Conservation (phyloP, 345 rosid species). For the Populus deltoides region DNA sequence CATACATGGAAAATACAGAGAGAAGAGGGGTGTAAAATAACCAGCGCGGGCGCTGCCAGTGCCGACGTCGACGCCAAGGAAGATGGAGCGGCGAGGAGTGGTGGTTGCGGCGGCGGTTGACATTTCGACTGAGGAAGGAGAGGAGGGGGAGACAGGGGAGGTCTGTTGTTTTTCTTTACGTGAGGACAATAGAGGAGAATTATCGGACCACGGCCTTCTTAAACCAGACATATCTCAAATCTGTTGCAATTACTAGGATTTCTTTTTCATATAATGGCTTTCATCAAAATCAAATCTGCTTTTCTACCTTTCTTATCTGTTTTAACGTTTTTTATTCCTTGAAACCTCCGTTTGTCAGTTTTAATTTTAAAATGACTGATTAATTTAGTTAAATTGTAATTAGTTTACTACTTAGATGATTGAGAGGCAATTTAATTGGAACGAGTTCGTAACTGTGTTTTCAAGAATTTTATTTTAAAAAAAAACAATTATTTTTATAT, state of each 20-base stretch:
- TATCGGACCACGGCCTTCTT: conserved; percentile 4
- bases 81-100: conserved; percentile 42
- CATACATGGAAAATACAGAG: neutral
- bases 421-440: too few species aligned
- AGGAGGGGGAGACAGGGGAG: neutral
- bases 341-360: too few species aligned
- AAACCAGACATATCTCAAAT: conserved; percentile 12
- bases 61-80: conserved; percentile 95
- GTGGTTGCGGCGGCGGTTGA: conserved; percentile 27
- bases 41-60: conserved; percentile 99
- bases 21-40: conserved; percentile 14
- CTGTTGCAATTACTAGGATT: too few species aligned
- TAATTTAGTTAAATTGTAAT: neutral
- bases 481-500: too few species aligned
- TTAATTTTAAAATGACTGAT: too few species aligned
- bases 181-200: neutral
- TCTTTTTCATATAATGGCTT: too few species aligned
- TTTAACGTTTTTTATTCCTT: too few species aligned
- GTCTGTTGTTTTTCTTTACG: neutral
- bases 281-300: neutral
- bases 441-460: too few species aligned
- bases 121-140: conserved; percentile 25
- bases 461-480: too few species aligned
- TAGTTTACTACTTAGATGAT: neutral
- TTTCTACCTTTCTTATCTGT: neutral